Evolutionary conservation across 495 filamentous ascomycete genomes (phyloP).

Genomic region (Talaromyces borbonicus): DNA sequence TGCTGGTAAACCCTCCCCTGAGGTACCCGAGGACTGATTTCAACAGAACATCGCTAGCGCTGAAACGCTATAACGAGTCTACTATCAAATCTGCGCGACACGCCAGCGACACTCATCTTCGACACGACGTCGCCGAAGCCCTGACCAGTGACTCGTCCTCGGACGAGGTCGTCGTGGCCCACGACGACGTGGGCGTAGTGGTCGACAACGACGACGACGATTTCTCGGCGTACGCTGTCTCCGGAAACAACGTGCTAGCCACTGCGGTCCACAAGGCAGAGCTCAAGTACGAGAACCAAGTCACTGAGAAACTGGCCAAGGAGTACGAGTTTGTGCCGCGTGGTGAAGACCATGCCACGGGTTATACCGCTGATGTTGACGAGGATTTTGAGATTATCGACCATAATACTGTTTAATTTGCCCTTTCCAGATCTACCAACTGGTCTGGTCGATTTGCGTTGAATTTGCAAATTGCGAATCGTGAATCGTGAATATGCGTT

Average conservation of each 20-base stretch:
- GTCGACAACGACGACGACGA: conserved; percentile 29
- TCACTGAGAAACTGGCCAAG: conserved; percentile 47
- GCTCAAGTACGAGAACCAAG: conserved; percentile 44
- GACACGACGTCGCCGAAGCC: conserved; percentile 29
- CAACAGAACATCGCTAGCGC: conserved; percentile 8
- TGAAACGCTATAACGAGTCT: conserved; percentile 20
- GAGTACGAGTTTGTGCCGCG: conserved; percentile 47
- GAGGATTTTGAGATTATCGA: conserved; percentile 35
- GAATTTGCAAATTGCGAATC: not conserved
- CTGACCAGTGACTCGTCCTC: conserved; percentile 20
- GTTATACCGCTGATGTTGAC: conserved; percentile 30
- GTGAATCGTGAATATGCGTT: not conserved
- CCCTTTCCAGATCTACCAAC: not conserved
- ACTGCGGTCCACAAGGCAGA: conserved; percentile 44
- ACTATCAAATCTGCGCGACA: conserved; percentile 21
- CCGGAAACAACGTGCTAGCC: conserved; percentile 45
- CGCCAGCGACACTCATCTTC: conserved; percentile 27
- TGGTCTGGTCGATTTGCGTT: not conserved
- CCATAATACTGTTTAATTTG: conserved; percentile 15
- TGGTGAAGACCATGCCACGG: conserved; percentile 26
- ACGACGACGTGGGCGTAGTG: not conserved
- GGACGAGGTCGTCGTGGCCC: not conserved
- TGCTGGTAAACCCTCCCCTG: too few relatives aligned
- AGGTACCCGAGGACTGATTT: too few relatives aligned
- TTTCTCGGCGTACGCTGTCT: conserved; percentile 39